Evolutionary conservation across 2,329 filamentous ascomycete genomes (phyloP), one percentile per base, ranked within the genome.

Genomic region (Dactylellina drechsleri): DNA sequence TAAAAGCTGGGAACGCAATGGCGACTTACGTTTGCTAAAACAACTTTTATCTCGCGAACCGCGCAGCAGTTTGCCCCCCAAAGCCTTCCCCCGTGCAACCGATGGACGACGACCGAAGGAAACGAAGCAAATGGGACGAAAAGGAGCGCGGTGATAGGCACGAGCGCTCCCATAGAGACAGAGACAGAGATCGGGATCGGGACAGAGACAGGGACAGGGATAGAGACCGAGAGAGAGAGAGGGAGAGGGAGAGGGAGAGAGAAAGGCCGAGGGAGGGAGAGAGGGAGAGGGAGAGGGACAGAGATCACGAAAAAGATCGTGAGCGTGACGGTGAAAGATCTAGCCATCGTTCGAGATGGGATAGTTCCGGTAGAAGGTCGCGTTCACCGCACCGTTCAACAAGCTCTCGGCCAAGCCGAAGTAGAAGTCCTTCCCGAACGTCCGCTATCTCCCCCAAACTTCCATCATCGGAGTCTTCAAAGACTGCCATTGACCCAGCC

Each of bases 281-380:
- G 23, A 23, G 67, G 3, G 68, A 71, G 13, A 59, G 70, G 20
- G 77, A 76, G 53, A 67, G 68, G 53, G 71, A 76, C 28, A 49
- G 65, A 18, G 72, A 71, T 20, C 36, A 57, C 18, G 65, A 66
- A 15, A 66, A 49, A 49, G 64, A 67, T 28, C 54, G 54, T 40
- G 64, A 66, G n/a, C 54, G 68, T 3, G 70, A 72, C n/a, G 52
- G 56, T 49, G 77, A 77, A 56, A 68, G 70, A 52, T 66, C 74
- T 10, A 53, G 47, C 20, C 76, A 74, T 61, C 54, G 87, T 50
- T 96, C 93, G 58, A 88, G 93, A 81, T 97, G 97, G 83, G 94
- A 97, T 83, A 50, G 41, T 43, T 75, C 71, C 5, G 68, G 64
- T 43, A 89, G 93, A 79, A 91, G 95, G 79, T 98, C 95, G 71